Conservation (phyloP, 768 basidiomycete species). For the Suillus spraguei region DNA sequence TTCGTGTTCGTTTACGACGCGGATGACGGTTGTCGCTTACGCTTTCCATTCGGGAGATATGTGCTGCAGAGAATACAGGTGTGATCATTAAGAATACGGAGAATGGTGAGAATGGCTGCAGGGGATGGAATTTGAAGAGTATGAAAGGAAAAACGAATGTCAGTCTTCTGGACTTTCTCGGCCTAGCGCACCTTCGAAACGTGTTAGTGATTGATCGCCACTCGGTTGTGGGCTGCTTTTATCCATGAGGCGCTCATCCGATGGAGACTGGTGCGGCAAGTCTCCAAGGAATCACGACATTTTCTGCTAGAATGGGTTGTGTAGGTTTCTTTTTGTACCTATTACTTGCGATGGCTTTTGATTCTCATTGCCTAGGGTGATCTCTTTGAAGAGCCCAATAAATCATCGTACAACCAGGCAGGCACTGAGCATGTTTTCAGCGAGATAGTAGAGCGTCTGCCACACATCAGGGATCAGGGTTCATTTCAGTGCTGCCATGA, state of each 20-base stretch:
- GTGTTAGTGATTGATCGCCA: neutral
- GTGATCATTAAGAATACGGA: conserved; percentile 17
- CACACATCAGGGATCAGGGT: neutral
- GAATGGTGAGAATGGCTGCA: neutral
- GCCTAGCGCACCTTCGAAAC: conserved; percentile 5
- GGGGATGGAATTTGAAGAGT: neutral
- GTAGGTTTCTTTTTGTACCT: neutral
- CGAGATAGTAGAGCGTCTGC: conserved; percentile 1
- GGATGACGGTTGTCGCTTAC: conserved; percentile 9
- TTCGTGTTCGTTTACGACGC: conserved; percentile 6
- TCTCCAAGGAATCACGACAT: neutral
- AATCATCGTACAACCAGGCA: neutral
- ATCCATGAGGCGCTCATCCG: conserved; percentile 6
- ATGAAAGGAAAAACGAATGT: neutral
- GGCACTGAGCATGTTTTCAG: neutral
- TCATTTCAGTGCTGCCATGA: neutral
- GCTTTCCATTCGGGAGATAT: conserved; percentile 28
- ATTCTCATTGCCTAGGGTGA: neutral
- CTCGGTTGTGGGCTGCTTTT: conserved; percentile 4
- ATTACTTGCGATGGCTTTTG: neutral
- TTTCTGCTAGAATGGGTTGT: neutral
- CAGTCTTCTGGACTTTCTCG: neutral
- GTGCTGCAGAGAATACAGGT: conserved; percentile 36
- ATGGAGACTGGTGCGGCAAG: neutral
- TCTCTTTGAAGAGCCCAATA: neutral